Percentiles rank a stretch among this genome's conserved stretches.
Conservation (phyloP, 805 yeast species). For the Wickerhamiella kurtzmanii region DNA sequence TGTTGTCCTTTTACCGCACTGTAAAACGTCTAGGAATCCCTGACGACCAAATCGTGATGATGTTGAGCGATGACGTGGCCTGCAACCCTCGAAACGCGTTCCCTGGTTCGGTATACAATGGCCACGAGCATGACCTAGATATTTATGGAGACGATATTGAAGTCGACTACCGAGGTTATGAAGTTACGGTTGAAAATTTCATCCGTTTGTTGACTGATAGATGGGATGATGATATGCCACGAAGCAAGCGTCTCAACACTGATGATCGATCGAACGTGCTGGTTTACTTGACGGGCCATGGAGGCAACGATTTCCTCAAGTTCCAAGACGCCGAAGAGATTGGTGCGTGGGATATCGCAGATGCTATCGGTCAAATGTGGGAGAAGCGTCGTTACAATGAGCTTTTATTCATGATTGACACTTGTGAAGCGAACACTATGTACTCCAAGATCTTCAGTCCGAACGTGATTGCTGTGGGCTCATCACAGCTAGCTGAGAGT, state of each 20-base stretch:
- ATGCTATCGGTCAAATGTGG: conserved; percentile 94
- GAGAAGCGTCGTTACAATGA: conserved; percentile 92
- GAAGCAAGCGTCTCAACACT: conserved; percentile 77
- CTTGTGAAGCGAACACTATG: conserved; percentile 99
- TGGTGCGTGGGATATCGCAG: conserved; percentile 88
- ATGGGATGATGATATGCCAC: conserved; percentile 89
- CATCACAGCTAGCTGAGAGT: conserved; percentile 73
- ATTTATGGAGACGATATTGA: conserved; percentile 89
- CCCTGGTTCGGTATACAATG: conserved; percentile 92
- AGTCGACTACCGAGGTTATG: conserved; percentile 95
- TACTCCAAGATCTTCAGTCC: conserved; percentile 86
- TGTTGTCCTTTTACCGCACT: conserved; percentile 83
- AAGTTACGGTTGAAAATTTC: conserved; percentile 94
- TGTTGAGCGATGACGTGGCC: conserved; percentile 94
- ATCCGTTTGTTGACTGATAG: conserved; percentile 86
- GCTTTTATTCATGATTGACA: conserved; percentile 93
- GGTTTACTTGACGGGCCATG: conserved; percentile 95
- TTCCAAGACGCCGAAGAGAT: conserved; percentile 98
- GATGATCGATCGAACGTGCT: conserved; percentile 91
- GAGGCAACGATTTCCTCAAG: conserved; percentile 93
- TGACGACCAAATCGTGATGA: conserved; percentile 88
- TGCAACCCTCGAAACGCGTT: conserved; percentile 93
- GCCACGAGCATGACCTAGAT: conserved; percentile 82
- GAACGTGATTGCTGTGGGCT: conserved; percentile 83
- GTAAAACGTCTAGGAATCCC: conserved; percentile 95